Evolutionary conservation across 2,329 filamentous ascomycete species (phyloP), one percentile per base, ranked within the genome.

Genomic region (Penicillium sp.): DNA sequence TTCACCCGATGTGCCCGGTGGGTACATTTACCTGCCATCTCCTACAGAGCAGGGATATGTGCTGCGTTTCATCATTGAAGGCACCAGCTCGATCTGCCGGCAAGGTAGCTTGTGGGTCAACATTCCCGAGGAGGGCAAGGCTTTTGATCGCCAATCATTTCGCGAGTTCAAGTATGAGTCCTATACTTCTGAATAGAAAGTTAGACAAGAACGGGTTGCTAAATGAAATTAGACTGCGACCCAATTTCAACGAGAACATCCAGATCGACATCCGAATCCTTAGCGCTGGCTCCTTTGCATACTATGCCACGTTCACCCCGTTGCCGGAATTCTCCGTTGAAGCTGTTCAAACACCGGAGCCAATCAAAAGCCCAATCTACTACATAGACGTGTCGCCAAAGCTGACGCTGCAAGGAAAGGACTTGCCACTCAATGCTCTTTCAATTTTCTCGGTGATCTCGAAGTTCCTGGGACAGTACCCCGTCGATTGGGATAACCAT

Each of bases 41-140:
- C 87, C 89, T 18, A 83, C 82, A 40, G 82, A 88, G n/a, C 89
- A 81, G 14, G 72, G 89, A 41, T 88, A 97, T 68, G 84, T 84
- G 51, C 80, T 97, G 54, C 88, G 93, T 56, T 96, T 99, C 75
- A 85, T 91, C 64, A 93, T 97, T 65, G 89, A 97, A 75, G 92
- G 94, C 59, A 93, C 91, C 54, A 96, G 93, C 71, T 96, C 93
- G 59, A 94, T 99, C 79, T 97, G 92, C 75, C 86, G 92, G 64
- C 82, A 96, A 76, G 94, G 95, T 56, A 97, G 90, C 70, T 82
- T 99, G 60, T 99, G 94, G 93, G 89, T 96, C 69, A 99, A 99
- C 74, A 89, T 97, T 57, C 94, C 94, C 7, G 84, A 88, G 58
- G 81, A 87, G 66, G 92, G 88, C 56, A 79, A 85, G 48, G 78